Percentiles rank a stretch among this genome's conserved stretches.
These are phyloP conservation scores for Craspedostauros australis DNA, from an alignment of 108 stramenopile species.

Conservation along the genomic window DNA sequence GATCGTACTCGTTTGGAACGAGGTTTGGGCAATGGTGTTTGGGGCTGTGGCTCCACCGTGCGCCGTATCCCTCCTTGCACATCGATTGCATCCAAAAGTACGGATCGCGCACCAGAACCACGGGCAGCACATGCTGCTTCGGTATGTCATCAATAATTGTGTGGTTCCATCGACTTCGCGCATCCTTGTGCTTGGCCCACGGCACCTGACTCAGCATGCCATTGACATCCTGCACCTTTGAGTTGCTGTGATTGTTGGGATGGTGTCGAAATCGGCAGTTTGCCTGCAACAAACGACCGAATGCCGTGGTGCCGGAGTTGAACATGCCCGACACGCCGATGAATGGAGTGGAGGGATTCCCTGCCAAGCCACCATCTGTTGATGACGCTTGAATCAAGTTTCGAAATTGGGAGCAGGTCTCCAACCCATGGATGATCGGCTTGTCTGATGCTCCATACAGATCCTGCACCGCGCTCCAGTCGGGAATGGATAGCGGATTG, in stretches of 20 bases:
- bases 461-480: no score
- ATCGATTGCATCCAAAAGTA: conserved; percentile 73
- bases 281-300: conserved; percentile 40
- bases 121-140: conserved; percentile 38
- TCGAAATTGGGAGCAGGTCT: no score
- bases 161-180: conserved; percentile 31
- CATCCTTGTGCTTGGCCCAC: conserved; percentile 76
- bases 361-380: no score
- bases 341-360: conserved; percentile 10
- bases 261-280: conserved; percentile 36
- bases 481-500: no score
- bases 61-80: conserved; percentile 67
- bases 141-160: conserved; percentile 2
- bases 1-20: conserved; percentile 44
- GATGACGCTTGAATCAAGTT: no score
- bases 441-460: no score
- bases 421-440: no score
- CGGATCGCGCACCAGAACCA: conserved; percentile 62
- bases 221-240: conserved; percentile 27
- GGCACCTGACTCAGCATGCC: conserved; percentile 51
- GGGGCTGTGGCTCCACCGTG: conserved; percentile 43
- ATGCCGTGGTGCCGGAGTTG: conserved; percentile 68
- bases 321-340: conserved; percentile 62
- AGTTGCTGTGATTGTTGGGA: neutral
- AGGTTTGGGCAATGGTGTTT: conserved; percentile 65